These are phyloP conservation scores for Barnettozyma sucrosica DNA, from an alignment of 805 yeast species.

Conservation along the genomic window DNA sequence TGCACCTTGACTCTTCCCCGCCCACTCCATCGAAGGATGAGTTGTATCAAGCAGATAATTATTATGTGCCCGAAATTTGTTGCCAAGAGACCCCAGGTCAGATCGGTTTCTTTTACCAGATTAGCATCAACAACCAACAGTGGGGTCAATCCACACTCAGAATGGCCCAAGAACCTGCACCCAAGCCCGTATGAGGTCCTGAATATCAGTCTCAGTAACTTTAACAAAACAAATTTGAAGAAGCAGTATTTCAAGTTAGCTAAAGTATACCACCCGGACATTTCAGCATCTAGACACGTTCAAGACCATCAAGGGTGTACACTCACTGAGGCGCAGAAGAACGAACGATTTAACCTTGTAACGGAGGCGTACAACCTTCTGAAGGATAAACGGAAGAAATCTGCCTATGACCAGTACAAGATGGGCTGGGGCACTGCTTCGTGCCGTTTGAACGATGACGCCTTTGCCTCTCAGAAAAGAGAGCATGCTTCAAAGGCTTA, in stretches of 20 bases:
- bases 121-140: constrained; percentile 1
- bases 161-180: constrained; percentile 51
- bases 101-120: neutral
- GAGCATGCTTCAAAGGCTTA: constrained; percentile 13
- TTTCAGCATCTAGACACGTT: constrained; percentile 26
- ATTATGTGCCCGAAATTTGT: neutral
- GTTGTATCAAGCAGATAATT: neutral
- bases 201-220: constrained; percentile 31
- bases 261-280: constrained; percentile 81
- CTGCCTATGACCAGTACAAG: constrained; percentile 41
- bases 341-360: constrained; percentile 41
- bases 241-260: constrained; percentile 54
- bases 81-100: neutral
- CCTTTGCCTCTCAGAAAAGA: constrained; percentile 7
- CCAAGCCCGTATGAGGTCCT: constrained; percentile 76
- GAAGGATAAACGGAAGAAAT: constrained; percentile 37
- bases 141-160: constrained; percentile 14
- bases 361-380: constrained; percentile 57
- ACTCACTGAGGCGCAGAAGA: constrained; percentile 31
- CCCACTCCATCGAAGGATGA: neutral
- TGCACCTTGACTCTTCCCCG: too few species aligned
- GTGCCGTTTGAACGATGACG: constrained; percentile 2
- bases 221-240: constrained; percentile 38
- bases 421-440: constrained; percentile 38
- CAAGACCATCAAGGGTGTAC: constrained; percentile 27